These are phyloP conservation scores for Lactarius trivialis DNA, from an alignment of 768 basidiomycete species.

Conservation along the genomic window DNA sequence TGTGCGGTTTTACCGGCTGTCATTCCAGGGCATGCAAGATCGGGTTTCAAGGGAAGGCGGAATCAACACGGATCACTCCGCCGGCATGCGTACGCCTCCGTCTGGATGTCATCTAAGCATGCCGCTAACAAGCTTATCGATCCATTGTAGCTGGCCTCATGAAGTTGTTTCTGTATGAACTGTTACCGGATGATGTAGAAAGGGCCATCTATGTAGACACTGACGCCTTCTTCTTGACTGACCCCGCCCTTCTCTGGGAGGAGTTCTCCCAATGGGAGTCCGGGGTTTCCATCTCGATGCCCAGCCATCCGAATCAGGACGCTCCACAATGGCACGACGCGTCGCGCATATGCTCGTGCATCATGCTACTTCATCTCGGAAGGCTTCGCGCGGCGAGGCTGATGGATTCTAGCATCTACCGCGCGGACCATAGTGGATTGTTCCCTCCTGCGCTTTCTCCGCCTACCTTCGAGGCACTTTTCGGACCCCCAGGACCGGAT, in stretches of 20 bases:
- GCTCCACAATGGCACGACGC: conserved; percentile 40
- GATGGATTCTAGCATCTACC: conserved; percentile 43
- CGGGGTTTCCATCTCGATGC: conserved; percentile 37
- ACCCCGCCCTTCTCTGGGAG: conserved; percentile 42
- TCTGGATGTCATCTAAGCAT: neutral
- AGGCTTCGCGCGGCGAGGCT: conserved; percentile 38
- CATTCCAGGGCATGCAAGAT: conserved; percentile 37
- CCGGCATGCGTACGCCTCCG: conserved; percentile 39
- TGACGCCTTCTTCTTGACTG: conserved; percentile 44
- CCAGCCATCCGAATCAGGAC: conserved; percentile 39
- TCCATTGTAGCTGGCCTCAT: conserved; percentile 44
- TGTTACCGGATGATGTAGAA: conserved; percentile 37
- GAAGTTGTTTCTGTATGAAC: conserved; percentile 49
- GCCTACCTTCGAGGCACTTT: conserved; percentile 39
- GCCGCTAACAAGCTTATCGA: neutral
- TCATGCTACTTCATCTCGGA: conserved; percentile 46
- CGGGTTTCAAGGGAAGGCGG: conserved; percentile 42
- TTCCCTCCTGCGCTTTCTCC: conserved; percentile 34
- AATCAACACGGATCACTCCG: conserved; percentile 40
- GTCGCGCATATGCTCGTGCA: conserved; percentile 44
- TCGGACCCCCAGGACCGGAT: conserved; percentile 33
- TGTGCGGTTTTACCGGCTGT: conserved; percentile 39
- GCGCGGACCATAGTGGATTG: conserved; percentile 25
- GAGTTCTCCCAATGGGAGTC: conserved; percentile 33
- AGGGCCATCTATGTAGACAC: conserved; percentile 48